Evolutionary conservation across 345 rosid species (phyloP), one percentile per base, ranked within the genome.

Genomic region (Pelargonium nanum): DNA sequence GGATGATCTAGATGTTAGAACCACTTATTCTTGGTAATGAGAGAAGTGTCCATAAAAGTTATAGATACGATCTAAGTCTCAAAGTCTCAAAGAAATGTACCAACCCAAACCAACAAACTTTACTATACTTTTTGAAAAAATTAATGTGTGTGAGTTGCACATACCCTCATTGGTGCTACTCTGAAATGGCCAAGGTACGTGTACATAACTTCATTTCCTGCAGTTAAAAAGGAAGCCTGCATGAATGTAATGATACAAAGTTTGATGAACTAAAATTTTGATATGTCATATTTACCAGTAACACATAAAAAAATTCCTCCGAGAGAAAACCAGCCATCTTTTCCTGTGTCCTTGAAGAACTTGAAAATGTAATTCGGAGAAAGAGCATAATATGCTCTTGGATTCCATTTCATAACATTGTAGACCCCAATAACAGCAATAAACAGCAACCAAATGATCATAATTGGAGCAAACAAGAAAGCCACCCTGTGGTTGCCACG

Each of bases 171-270:
- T 57, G 99, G 84, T 59, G 88, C 70, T 60, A 86, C 84, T 25
- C 89, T 70, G 65, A 84, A 87, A 52, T 82, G 89, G 70, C 97
- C 99, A 54, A 84, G 79, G 61, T 80, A 87, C 15, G 85, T 78
- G 80, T 85, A 87, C 71, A 89, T 79, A 66, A 82, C 89, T 72
- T 89, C 97, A 57, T 84, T 78, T 75, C 99, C 99, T 89, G 87
- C 65, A 81, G 56, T 59, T 56, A n/a, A 17, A 45, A 72, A 66
- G 60, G 78, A 68, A 28, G 56, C 25, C 55, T 54, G 44, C 63
- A 71, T 72, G 44, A 70, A 64, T 65, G 23, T 19, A 56, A 55
- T 61, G n/a, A 62, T 32, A 34, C 15, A 63, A 65, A 57, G 50
- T 60, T 60, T 22, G 4, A 50, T 53, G 34, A 66, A 55, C 5